Conservation (phyloP, 164 flowering plant species). For the Piper longum region DNA sequence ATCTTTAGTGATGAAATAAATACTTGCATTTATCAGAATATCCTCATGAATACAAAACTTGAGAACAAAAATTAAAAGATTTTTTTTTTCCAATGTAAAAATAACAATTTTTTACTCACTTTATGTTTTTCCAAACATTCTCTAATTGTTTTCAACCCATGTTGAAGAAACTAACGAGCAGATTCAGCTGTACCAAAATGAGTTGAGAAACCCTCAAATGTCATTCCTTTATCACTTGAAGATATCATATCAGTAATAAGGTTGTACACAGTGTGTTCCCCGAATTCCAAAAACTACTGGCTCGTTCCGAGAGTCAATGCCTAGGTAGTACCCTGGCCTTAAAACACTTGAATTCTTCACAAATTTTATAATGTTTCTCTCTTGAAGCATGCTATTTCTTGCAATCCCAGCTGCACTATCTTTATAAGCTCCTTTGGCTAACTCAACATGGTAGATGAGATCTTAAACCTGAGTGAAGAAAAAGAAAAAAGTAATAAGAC, state of each 20-base stretch:
- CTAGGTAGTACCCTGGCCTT: constrained; percentile 95
- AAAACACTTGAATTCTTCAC: constrained; percentile 57
- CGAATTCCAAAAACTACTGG: constrained; percentile 82
- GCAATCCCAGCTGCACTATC: constrained; percentile 49
- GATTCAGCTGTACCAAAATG: constrained; percentile 96
- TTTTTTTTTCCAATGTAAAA: neutral
- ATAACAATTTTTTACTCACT: constrained; percentile 25
- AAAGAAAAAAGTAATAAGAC: neutral
- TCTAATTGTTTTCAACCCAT: constrained; percentile 65
- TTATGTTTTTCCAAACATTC: constrained; percentile 58
- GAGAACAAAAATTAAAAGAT: neutral
- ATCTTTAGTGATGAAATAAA: too few species aligned
- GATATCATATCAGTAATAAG: constrained; percentile 75
- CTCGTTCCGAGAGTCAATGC: constrained; percentile 55
- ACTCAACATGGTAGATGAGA: constrained; percentile 71
- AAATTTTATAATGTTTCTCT: constrained; percentile 60
- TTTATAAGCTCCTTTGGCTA: constrained; percentile 73
- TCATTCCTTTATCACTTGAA: constrained; percentile 59
- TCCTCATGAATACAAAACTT: too few species aligned
- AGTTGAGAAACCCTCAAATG: constrained; percentile 76
- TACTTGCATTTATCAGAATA: neutral
- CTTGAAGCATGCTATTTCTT: constrained; percentile 71
- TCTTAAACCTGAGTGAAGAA: constrained; percentile 50
- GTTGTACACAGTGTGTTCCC: constrained; percentile 86
- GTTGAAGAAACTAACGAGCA: constrained; percentile 81